Evolutionary conservation across 2,329 filamentous ascomycete species (phyloP).

Genomic region (Verruconis gallopava): DNA sequence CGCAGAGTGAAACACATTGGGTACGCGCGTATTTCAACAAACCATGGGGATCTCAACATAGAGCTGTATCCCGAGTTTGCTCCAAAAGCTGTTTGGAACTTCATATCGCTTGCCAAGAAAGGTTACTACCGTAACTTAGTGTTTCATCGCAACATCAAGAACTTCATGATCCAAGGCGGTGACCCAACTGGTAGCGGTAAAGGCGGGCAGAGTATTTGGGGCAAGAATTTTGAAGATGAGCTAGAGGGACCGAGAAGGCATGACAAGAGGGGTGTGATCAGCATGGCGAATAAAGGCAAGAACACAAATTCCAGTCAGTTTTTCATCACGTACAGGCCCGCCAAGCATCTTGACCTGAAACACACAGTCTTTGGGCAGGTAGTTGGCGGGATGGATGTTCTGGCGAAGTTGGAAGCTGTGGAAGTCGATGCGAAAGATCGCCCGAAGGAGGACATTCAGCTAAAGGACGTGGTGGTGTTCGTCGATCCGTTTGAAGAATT

Average conservation of each 20-base stretch:
- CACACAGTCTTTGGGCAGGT: slow-evolving; percentile 93
- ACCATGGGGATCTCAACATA: slow-evolving; percentile 69
- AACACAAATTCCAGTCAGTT: slow-evolving; percentile 94
- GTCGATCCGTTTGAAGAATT: slow-evolving; percentile 96
- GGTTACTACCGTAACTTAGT: slow-evolving; percentile 76
- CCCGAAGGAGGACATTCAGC: slow-evolving; percentile 64
- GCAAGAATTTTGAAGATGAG: slow-evolving; percentile 87
- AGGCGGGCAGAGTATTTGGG: slow-evolving; percentile 86
- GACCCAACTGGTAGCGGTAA: slow-evolving; percentile 86
- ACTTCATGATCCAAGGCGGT: slow-evolving; percentile 97
- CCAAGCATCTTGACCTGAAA: slow-evolving; percentile 80
- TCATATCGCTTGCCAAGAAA: slow-evolving; percentile 72
- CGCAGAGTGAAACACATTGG: slow-evolving; percentile 80
- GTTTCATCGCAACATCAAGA: slow-evolving; percentile 89
- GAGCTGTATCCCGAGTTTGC: slow-evolving; percentile 86
- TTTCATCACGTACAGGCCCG: slow-evolving; percentile 80
- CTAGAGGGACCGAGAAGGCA: slow-evolving; percentile 84
- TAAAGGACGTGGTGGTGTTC: slow-evolving; percentile 73
- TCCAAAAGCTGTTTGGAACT: slow-evolving; percentile 94
- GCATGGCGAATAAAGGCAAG: slow-evolving; percentile 98
- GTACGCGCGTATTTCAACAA: slow-evolving; percentile 82
- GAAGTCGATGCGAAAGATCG: slow-evolving; percentile 62
- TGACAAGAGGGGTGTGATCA: slow-evolving; percentile 62
- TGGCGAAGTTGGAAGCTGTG: slow-evolving; percentile 64
- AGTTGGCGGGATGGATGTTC: slow-evolving; percentile 58